Conservation (phyloP, 257 asterid species). For the Solanum peruvianum region DNA sequence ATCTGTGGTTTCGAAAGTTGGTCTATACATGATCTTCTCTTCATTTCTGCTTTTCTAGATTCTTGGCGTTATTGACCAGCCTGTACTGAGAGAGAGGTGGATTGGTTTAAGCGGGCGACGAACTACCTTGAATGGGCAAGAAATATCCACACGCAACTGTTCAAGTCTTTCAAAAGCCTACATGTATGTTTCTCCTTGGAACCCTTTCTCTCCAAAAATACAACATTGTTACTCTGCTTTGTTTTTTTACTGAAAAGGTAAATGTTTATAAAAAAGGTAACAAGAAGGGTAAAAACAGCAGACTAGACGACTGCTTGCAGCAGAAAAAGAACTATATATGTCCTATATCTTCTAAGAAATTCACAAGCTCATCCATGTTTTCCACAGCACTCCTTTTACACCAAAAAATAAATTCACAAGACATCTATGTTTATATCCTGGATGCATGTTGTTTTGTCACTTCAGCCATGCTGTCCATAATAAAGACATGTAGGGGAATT, state of each 20-base stretch:
- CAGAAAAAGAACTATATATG: not conserved
- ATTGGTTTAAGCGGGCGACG: slow-evolving; percentile 64
- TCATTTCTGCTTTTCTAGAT: slow-evolving; percentile 27
- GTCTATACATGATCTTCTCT: not conserved
- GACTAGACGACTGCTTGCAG: not conserved
- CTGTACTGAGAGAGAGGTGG: slow-evolving; percentile 94
- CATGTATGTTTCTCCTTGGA: slow-evolving; percentile 35
- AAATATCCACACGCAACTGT: slow-evolving; percentile 63
- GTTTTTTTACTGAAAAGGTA: not conserved
- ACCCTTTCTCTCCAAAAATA: not conserved
- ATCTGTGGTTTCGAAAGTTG: not conserved
- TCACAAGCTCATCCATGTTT: not conserved
- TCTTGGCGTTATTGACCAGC: slow-evolving; percentile 93
- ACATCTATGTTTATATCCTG: not conserved
- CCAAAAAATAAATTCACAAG: not conserved
- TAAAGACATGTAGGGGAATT: not conserved
- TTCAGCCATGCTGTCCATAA: not conserved
- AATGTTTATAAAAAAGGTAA: not conserved
- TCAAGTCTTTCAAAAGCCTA: slow-evolving; percentile 77
- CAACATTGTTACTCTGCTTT: not conserved
- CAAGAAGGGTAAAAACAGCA: not conserved
- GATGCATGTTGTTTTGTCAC: not conserved
- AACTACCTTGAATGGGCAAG: slow-evolving; percentile 74
- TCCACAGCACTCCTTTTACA: not conserved
- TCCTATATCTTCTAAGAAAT: not conserved